Evolutionary conservation across 371 early-diverging fungal species (phyloP), one percentile per base, ranked within the genome.

Genomic region (Catenaria anguillulae): DNA sequence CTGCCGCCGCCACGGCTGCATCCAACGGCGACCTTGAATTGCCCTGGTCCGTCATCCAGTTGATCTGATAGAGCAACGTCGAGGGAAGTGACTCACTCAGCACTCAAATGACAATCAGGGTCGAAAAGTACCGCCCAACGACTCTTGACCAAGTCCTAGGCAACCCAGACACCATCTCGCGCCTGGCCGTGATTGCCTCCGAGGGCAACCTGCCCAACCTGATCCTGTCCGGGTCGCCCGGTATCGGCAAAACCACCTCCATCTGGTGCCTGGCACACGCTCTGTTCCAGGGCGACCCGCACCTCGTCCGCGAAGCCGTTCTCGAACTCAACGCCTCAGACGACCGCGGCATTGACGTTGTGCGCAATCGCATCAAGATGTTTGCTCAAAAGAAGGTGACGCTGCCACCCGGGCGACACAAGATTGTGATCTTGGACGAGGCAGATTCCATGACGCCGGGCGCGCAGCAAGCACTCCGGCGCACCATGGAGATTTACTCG

Each of bases 181-280:
- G 96, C 31, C 75, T 99, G 37, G 75, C 83, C 40, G 75, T 84
- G 33, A 93, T 98, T 69, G 86, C 92, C 8, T 73, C 79, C 64
- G 84, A 88, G 37, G 96, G 95, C 46, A 94, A 94, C 73, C 85
- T 97, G 83, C 99, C 98, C 29, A 94, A 99, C 73, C 73, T 99
- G 46, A 88, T 99, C 64, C 80, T 99, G 33, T 81, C 94, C 87
- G 93, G 99, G 23, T 74, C 95, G 23, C 99, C 99, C 0, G 99
- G 99, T 65, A 98, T 97, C 62, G 99, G 99, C 64, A 99, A 99
- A 73, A 99, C 99, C 0, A 98, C 99, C 0, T 88, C 89, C 69
- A 90, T 97, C 48, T 73, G 89, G 36, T 93, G 95, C 62, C 76
- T 99, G 52, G 97, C 93, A 21, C 81, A 82, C 66, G 89, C 86